These are phyloP conservation scores for Piper longum DNA, from an alignment of 164 flowering plant species.

Conservation along the genomic window DNA sequence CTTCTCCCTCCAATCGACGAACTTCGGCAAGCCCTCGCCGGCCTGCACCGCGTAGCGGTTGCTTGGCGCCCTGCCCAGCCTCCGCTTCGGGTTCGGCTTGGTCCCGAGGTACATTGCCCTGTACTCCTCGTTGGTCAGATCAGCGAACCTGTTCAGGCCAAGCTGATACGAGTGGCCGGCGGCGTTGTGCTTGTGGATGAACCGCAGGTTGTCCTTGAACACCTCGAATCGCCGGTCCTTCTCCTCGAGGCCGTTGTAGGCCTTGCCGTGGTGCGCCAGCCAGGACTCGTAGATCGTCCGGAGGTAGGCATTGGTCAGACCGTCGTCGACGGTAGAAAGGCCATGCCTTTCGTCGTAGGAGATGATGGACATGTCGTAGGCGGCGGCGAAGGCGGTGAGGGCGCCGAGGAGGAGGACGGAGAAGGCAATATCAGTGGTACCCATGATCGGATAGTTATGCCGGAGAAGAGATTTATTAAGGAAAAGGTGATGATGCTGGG, in stretches of 20 bases:
- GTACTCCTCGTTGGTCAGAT: conserved; percentile 72
- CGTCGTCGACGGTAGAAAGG: background rate
- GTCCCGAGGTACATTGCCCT: conserved; percentile 43
- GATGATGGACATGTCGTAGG: conserved; percentile 27
- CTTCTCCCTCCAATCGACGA: conserved; percentile 70
- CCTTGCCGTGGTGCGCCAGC: conserved; percentile 42
- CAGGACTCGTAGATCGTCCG: conserved; percentile 35
- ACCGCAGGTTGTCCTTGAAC: conserved; percentile 39
- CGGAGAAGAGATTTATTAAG: background rate
- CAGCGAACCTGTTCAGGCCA: conserved; percentile 69
- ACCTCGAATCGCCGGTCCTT: conserved; percentile 12
- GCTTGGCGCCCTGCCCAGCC: conserved; percentile 17
- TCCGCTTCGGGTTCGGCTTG: conserved; percentile 25
- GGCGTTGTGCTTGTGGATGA: conserved; percentile 62
- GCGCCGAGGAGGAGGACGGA: conserved; percentile 10
- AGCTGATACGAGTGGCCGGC: conserved; percentile 32
- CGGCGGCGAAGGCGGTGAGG: conserved; percentile 13
- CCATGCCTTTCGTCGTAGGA: conserved; percentile 7
- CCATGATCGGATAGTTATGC: background rate
- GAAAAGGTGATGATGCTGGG: no score
- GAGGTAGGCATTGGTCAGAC: conserved; percentile 32
- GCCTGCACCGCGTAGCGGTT: conserved; percentile 30
- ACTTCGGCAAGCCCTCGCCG: conserved; percentile 65
- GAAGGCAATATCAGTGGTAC: no score
- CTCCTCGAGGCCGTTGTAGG: conserved; percentile 46